Base-by-base conservation (phyloP, 371 early-diverging fungal species). In the Lichtheimia hyalospora region DNA sequence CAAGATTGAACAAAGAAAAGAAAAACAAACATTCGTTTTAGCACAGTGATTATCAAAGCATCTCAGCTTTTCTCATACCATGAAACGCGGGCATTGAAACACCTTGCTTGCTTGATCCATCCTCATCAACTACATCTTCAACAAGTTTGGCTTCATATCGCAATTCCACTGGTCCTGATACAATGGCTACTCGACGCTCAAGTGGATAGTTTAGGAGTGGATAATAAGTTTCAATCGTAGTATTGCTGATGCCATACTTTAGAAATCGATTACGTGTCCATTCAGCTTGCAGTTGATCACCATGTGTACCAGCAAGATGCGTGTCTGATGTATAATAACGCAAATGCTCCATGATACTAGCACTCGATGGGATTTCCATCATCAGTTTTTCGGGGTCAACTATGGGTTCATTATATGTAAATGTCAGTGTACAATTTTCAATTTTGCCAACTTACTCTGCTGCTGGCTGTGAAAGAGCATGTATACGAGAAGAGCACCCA, bases 31-130 rank as follows among this genome's bases (percentile, higher is more conserved):
- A 23, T 34, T 34, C 34, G 10, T 34, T 34, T 25, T 41, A 7
- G 13, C 16, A 39, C 28, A 8, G 34, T 52, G 14, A 14, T 27
- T 20, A 14, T 44, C 40, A 20, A 21, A 40, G 48, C 25, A 27
- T 39, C 24, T 25, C 15, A 34, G 15, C 24, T 14, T 34, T 15
- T 10, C 44, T 8, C 10, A 42, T 67, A 65, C 71, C 89, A 52
- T 85, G 89, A 61, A 89, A 89, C 6, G 85, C 70, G 1, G 88
- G 88, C 1, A 81, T 68, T 18, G 66, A 76, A 44, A 75, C 72
- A 34, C 69, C 71, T 56, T 84, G 63, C 2, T 75, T 64, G 23
- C 77, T 70, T 3, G 84, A 77, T 18, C 60, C 58, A 64, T 89
- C 89, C 21, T 84, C 87, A 7, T 77, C 73, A 12, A 89, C 63